Evolutionary conservation across 495 filamentous ascomycete genomes (phyloP), one percentile per base, ranked within the genome.

Genomic region (Pyrenula aspistea): DNA sequence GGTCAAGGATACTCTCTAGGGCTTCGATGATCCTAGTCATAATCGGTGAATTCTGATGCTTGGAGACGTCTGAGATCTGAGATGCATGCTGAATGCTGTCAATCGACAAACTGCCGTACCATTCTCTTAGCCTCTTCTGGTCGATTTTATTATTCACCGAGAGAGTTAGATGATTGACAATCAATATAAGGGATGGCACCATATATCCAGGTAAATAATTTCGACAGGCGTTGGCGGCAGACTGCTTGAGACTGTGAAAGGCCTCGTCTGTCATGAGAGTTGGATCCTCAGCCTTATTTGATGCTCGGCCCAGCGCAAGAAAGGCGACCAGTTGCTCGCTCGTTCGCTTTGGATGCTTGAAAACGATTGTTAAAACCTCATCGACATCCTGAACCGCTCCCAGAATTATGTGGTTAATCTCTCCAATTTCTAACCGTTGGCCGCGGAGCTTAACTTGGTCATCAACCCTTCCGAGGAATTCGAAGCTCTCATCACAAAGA

Each of bases 61-160:
- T 61, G 12, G 53, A 56, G 12, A 61, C 55, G 8, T 65, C 62
- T 54, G 58, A 53, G 55, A 68, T 60, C 54, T 69, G 65, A 23
- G 68, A 72, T 24, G 83, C 68, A n/a, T 73, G 65, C 57, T 87
- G 81, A 8, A 89, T 69, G 2, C 84, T 65, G 23, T 72, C 67
- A 0, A 74, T 65, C 4, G 78, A 71, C 12, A 88, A 61, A 0
- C 70, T 70, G 48, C 77, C 65, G 59, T 87, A 91, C 10, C 90
- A 67, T 56, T 65, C 56, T 36, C 71, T 78, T 2, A 91, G 68
- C 24, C 68, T 67, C 60, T 83, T 87, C n/a, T 71, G 62, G 57
- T 91, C 87, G 0, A 78, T 80, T 63, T 91, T 91, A 65, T 90
- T 89, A 64, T 88, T 91, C 2, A 79, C 65, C 1, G 83, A 86